Percentiles rank a stretch among this genome's conserved stretches.
These are phyloP conservation scores for Pelargonium cotyledonis DNA, from an alignment of 441 rosid species.

Conservation along the genomic window DNA sequence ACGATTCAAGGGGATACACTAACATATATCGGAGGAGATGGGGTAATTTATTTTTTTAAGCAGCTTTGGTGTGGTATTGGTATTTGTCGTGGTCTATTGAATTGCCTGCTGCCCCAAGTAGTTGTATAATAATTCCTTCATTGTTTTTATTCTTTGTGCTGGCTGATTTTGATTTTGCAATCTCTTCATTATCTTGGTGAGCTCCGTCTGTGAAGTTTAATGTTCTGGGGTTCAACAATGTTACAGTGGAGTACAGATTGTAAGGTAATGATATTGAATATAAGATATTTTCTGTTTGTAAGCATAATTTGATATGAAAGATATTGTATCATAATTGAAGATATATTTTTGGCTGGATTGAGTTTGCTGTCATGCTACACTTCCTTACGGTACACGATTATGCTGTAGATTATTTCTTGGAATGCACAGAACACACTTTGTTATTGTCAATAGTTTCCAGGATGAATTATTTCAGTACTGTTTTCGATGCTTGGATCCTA, in stretches of 20 bases:
- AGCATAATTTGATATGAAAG: neutral
- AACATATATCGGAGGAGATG: neutral
- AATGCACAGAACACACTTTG: too few species aligned
- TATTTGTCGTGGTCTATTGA: slow-evolving; percentile 18
- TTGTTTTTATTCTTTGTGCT: slow-evolving; percentile 15
- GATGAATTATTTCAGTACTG: too few species aligned
- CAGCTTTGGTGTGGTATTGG: slow-evolving; percentile 18
- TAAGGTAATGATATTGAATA: slow-evolving; percentile 23
- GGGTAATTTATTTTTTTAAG: slow-evolving; percentile 10
- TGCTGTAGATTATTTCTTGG: too few species aligned
- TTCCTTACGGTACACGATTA: too few species aligned
- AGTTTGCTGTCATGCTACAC: neutral
- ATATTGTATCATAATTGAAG: neutral
- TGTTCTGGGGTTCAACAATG: slow-evolving; percentile 8
- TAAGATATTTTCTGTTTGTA: slow-evolving; percentile 16
- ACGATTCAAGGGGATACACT: neutral
- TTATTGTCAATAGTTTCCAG: too few species aligned
- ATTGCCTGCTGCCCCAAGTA: slow-evolving; percentile 10
- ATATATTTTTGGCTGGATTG: neutral
- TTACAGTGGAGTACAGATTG: slow-evolving; percentile 18
- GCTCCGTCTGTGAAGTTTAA: slow-evolving; percentile 23
- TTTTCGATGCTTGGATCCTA: too few species aligned
- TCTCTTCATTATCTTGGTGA: slow-evolving; percentile 21
- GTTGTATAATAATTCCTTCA: slow-evolving; percentile 16
- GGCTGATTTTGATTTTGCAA: slow-evolving; percentile 21